Percentiles rank a stretch among this genome's conserved stretches.
phyloP scores from a whole-genome alignment of 176 grass and related monocot genomes.

The Carex littledalei region DNA sequence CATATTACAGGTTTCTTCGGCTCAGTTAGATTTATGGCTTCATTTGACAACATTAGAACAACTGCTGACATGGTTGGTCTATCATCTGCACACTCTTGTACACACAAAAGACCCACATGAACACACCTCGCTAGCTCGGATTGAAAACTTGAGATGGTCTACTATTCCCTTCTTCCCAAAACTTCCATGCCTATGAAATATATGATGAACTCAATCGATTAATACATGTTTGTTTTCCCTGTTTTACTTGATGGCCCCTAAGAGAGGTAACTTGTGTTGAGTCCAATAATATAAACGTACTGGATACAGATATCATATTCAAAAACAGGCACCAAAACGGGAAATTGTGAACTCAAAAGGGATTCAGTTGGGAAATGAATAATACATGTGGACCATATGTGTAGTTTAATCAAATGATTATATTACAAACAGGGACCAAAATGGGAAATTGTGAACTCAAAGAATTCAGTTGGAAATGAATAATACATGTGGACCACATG shows the following conservation, averaged over 20 bases:
- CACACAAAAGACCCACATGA: conserved; percentile 3
- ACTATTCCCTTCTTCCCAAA: neutral
- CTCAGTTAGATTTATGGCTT: neutral
- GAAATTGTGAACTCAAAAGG: neutral
- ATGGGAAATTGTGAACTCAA: no score
- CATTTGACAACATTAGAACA: neutral
- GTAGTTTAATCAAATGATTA: neutral
- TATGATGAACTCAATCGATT: neutral
- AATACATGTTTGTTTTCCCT: neutral
- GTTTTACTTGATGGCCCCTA: neutral
- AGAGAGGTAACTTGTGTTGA: no score
- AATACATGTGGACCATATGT: neutral
- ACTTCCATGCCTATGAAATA: conserved; percentile 7
- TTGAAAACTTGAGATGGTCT: neutral
- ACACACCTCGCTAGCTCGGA: neutral
- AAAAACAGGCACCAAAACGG: neutral
- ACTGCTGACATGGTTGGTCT: neutral
- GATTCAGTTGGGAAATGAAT: neutral
- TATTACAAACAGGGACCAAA: neutral
- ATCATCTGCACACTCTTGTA: conserved; percentile 8
- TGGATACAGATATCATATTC: neutral
- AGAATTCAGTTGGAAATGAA: no score
- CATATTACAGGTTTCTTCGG: neutral
- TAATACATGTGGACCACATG: no score
- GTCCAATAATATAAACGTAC: no score